Conservation (phyloP, 192 early-diverging fungal genomes). For the Phlyctochytrium arcticum region DNA sequence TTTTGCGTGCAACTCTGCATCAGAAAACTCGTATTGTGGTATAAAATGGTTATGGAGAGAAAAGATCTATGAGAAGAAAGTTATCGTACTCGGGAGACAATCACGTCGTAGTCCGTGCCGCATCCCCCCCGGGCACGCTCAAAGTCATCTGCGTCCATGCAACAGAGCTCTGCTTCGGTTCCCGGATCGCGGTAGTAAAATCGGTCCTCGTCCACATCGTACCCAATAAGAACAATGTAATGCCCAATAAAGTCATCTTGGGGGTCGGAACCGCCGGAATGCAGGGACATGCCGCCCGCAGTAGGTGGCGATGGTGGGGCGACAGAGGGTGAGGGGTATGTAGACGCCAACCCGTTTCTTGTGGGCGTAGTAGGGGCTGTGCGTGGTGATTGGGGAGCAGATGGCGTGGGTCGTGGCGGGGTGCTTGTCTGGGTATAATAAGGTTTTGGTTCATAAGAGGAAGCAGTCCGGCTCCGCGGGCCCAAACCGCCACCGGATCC, state of each 20-base stretch:
- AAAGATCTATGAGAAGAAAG: too few relatives aligned
- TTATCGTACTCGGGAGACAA: conserved; percentile 40
- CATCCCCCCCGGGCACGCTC: conserved; percentile 55
- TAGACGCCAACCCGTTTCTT: not conserved
- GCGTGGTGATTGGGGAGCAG: not conserved
- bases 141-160: conserved; percentile 56
- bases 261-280: conserved; percentile 29
- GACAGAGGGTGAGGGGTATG: too few relatives aligned
- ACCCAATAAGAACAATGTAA: conserved; percentile 83
- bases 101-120: conserved; percentile 80
- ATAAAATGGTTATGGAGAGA: too few relatives aligned
- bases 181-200: conserved; percentile 87
- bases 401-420: not conserved
- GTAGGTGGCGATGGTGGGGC: too few relatives aligned
- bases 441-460: too few relatives aligned
- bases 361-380: not conserved
- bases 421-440: too few relatives aligned
- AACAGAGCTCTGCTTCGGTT: conserved; percentile 65
- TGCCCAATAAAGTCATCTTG: conserved; percentile 68
- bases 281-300: too few relatives aligned
- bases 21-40: too few relatives aligned
- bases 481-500: too few relatives aligned
- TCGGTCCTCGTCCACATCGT: conserved; percentile 70
- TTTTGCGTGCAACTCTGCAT: too few relatives aligned
- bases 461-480: too few relatives aligned